Evolutionary conservation across 495 filamentous ascomycete species (phyloP), one percentile per base, ranked within the genome.

Genomic region (Chlorociboria aeruginascens): DNA sequence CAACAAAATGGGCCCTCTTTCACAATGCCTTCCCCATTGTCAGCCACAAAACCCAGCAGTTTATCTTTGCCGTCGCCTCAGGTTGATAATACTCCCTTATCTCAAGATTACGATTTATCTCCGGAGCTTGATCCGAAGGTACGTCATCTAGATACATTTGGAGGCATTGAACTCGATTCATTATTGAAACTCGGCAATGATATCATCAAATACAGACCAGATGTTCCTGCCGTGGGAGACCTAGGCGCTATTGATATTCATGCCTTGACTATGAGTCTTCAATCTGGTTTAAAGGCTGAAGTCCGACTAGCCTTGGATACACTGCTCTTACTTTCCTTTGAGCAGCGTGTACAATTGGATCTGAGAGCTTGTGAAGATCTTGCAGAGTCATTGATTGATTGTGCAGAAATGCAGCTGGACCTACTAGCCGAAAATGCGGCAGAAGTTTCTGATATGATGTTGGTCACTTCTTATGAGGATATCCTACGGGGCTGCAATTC

Each of bases 261-360:
- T 53, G 87, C 90, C n/a, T 71, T 98, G 35, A 94, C 79, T 1
- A 85, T 86, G 73, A 85, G 86, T 57, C 69, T 98, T n/a, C 86
- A 93, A 51, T 94, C 84, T 49, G 92, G 90, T 3, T 85, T 98
- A 43, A 77, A 86, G 56, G 80, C 79, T 10, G 92, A 98, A 61
- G 78, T 95, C 25, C 81, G 89, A 8, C 66, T 94, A 54, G 90
- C 92, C 10, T 66, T 98, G 42, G 92, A 96, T 63, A 84, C 82
- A 1, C 72, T 98, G 7, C 79, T 77, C 8, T 79, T 79, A 12
- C 62, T 95, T 6, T 83, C 87, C 9, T 72, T 77, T 30, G 80
- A 83, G 32, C 66, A 75, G 8, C 63, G 69, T 2, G 63, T 76
- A 34, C 72, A 77, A 20, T 70, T 86, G 28, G 74, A 80, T 34